Evolutionary conservation across 495 filamentous ascomycete genomes (phyloP).

Genomic region (Tuber microsphaerosporum): DNA sequence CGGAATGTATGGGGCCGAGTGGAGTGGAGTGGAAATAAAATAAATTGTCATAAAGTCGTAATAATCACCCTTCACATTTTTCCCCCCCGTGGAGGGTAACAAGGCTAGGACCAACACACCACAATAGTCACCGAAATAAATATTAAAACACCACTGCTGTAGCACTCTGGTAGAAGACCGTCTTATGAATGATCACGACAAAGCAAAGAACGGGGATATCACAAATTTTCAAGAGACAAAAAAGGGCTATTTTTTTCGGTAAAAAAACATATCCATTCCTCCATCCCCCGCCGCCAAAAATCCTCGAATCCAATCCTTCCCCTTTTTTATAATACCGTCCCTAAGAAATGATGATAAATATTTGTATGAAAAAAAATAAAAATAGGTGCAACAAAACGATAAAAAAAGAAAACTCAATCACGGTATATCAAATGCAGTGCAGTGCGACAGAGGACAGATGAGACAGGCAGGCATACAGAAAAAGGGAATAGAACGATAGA

Average conservation of each 20-base stretch:
- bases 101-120: not conserved
- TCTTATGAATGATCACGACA: not conserved
- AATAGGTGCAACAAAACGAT: not conserved
- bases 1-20: not conserved
- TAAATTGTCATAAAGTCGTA: conserved; percentile 3
- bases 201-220: not conserved
- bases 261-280: not conserved
- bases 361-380: not conserved
- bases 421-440: conserved; percentile 3
- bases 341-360: conserved; percentile 4
- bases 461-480: not conserved
- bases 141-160: not conserved
- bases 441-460: not conserved
- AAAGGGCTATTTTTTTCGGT: conserved; percentile 1
- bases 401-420: not conserved
- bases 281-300: not conserved
- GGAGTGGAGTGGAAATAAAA: not conserved
- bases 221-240: not conserved
- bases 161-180: not conserved
- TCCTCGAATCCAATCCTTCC: not conserved
- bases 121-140: not conserved
- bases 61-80: not conserved
- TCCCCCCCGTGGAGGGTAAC: not conserved
- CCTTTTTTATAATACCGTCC: not conserved
- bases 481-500: conserved; percentile 16